Evolutionary conservation across 1,284 basidiomycete species (phyloP), one percentile per base, ranked within the genome.

Genomic region (Cutaneotrichosporon arboriforme): DNA sequence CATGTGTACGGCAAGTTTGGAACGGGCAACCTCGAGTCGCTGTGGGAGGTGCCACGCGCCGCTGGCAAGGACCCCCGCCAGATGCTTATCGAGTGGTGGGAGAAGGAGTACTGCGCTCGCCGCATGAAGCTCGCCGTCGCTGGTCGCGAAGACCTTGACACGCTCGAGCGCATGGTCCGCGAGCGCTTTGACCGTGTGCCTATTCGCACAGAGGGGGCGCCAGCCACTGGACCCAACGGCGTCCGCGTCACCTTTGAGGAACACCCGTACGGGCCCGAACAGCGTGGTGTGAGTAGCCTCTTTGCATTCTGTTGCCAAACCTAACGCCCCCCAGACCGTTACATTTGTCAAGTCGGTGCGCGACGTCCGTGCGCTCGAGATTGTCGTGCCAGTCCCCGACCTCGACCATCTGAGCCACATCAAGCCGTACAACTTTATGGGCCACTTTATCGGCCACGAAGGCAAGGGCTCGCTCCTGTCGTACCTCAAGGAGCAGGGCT

Each of bases 11-110:
- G 81, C 63, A 96, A 97, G 72, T 99, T 99, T 68, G 74, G 90
- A 2, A 94, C 88, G 5, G 96, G 96, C 3, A 89, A 91, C 75
- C 83, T 86, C 57, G 83, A 88, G 50, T 91, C 87, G 52, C 77
- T 99, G 51, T 88, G 86, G 64, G 82, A 83, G 15, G 67, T 72
- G 20, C 81, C 81, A 22, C 75, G 74, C 49, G 64, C 64, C 23
- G 68, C 72, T 31, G 93, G 92, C 4, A 79, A 88, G 46, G 93
- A 98, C 73, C 93, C 90, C 1, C 83, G 96, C 52, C 82, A 89
- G 51, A 81, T 96, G 67, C 78, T 99, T 57, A 84, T 98, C 54
- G 87, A 94, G 74, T 99, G 97, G 90, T 97, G 94, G 88, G 80
- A 78, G 50, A 81, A 83, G 61, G 86, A 97, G 71, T 99, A 99